Base-by-base conservation (phyloP, 495 filamentous ascomycete species). In the Lichina pygmaea region DNA sequence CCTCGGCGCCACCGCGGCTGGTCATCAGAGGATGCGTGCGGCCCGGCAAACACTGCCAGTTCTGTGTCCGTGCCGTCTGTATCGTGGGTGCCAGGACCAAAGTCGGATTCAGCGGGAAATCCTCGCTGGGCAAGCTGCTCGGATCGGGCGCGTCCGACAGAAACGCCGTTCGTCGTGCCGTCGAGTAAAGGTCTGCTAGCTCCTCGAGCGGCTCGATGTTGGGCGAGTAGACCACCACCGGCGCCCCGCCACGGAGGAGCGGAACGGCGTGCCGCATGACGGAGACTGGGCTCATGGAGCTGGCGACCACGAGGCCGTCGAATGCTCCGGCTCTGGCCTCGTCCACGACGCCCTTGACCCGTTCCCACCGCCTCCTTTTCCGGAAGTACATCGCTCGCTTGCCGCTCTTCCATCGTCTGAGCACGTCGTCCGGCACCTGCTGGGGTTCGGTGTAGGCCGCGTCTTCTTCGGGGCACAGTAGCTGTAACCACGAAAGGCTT, bases 11-110 rank as follows among this genome's bases (percentile, higher is more conserved):
- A 31, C 89, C 89, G 16, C 72, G 68, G 43, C 72, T 69, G 40
- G 80, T 89, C 89, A 97, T 97, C 34, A 86, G 53, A 13, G 89
- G 89, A 61, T 97, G 89, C 46, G 89, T 94, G 42, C 89, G 65
- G 4, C 85, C 83, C 0, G 89, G 91, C 32, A 95, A 60, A 0
- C 93, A 85, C 63, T 97, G 89, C 78, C 80, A 95, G 32, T 66
- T 63, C 44, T 80, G 68, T 13, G 75, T 72, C 10, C 79, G 66
- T 10, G 72, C 73, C 7, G 73, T 83, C 55, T 95, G 83, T 43
- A 97, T 63, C 34, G 70, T 75, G 8, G 83, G 75, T 2, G 76
- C 78, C 9, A 95, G 66, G 12, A 97, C 50, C 24, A 89, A 58
- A 8, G 81, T 78, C 6, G 89, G 89, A 51, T 95, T 80, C 7